Evolutionary conservation across 83 land plant genomes (phyloP).

Genomic region (Picea abies): DNA sequence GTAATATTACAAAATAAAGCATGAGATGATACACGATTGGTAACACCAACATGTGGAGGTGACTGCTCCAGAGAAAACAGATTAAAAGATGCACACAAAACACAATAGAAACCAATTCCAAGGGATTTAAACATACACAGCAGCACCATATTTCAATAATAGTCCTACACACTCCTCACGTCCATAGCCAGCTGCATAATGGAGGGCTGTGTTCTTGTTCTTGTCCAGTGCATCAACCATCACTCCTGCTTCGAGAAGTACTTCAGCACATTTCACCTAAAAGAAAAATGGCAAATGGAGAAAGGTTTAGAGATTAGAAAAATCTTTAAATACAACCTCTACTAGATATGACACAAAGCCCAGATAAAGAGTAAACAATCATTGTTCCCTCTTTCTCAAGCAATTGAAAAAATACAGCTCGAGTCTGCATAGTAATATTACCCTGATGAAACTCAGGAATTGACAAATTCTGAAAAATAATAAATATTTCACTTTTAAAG

Average conservation of each 20-base stretch:
- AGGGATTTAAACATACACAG: constrained; percentile 38
- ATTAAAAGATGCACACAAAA: not conserved
- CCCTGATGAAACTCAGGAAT: not conserved
- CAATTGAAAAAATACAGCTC: not conserved
- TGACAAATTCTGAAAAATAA: not conserved
- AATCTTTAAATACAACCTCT: not conserved
- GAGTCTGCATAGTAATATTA: not conserved
- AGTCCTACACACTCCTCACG: constrained; percentile 49
- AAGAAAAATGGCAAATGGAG: not conserved
- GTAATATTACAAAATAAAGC: not conserved
- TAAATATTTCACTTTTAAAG: not conserved
- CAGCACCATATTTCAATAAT: constrained; percentile 49
- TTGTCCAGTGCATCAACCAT: constrained; percentile 54
- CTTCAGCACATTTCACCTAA: constrained; percentile 52
- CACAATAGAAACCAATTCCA: not conserved
- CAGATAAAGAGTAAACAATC: not conserved
- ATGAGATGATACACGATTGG: not conserved
- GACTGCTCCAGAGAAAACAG: not conserved
- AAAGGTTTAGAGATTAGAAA: not conserved
- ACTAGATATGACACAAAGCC: not conserved
- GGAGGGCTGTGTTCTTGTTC: constrained; percentile 51
- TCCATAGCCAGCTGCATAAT: constrained; percentile 57
- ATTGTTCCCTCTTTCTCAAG: not conserved
- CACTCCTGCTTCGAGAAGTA: constrained; percentile 46
- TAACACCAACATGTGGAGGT: not conserved